Evolutionary conservation across 345 rosid genomes (phyloP).

Genomic region (Brassica rapa): DNA sequence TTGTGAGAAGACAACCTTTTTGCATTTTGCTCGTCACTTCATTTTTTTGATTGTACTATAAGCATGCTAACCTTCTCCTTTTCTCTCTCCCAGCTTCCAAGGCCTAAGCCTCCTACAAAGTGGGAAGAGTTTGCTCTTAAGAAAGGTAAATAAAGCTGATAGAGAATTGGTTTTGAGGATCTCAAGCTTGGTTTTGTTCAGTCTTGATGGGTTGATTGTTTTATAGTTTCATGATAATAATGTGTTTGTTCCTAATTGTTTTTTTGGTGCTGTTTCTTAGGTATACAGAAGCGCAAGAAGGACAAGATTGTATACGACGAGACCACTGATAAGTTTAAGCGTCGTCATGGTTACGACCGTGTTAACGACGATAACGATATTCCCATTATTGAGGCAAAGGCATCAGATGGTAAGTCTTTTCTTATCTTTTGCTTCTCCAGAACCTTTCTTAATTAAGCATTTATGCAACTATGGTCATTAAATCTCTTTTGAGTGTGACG

Average conservation of each 20-base stretch:
- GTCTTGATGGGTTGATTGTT: neutral
- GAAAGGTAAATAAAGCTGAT: constrained; percentile 48
- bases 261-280: constrained; percentile 45
- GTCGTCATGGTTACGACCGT: constrained; percentile 87
- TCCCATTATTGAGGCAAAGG: constrained; percentile 87
- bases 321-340: constrained; percentile 83
- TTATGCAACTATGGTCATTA: too few species aligned
- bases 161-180: neutral
- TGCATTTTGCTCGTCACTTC: neutral
- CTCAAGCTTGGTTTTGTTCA: constrained; percentile 4
- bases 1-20: neutral
- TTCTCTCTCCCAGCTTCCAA: constrained; percentile 34
- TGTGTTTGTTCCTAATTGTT: neutral
- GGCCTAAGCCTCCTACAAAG: constrained; percentile 45
- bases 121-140: constrained; percentile 45
- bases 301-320: constrained; percentile 87
- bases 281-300: constrained; percentile 80
- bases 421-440: too few species aligned
- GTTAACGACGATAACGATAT: constrained; percentile 86
- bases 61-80: constrained; percentile 2
- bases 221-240: neutral
- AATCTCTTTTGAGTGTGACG: too few species aligned
- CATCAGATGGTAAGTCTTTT: constrained; percentile 89
- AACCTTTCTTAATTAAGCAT: too few species aligned
- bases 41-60: neutral